A percentile compares a stretch with the other conserved stretches of the same genome.
Evolutionary conservation across 768 basidiomycete species (phyloP).

Genomic region (Termitomyces sp.): DNA sequence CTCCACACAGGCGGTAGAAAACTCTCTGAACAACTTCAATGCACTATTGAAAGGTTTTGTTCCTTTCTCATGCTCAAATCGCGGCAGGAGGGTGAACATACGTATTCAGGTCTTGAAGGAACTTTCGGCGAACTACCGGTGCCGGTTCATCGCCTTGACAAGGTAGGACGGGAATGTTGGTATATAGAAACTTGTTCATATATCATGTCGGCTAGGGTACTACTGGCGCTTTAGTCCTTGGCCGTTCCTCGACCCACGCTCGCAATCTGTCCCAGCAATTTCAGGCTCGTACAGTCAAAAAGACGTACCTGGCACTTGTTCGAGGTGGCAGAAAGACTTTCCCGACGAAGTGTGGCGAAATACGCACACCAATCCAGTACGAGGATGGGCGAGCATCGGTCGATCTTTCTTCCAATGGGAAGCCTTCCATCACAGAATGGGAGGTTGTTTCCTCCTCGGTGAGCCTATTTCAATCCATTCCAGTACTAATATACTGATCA

Average conservation of each 20-base stretch:
- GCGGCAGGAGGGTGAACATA: neutral
- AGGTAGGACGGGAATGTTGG: conserved; percentile 29
- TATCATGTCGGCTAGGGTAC: conserved; percentile 37
- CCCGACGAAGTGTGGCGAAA: conserved; percentile 28
- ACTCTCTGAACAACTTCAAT: conserved; percentile 23
- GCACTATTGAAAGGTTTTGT: conserved; percentile 28
- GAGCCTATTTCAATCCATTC: conserved; percentile 13
- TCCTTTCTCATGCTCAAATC: neutral
- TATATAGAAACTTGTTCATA: neutral
- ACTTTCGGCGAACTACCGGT: conserved; percentile 31
- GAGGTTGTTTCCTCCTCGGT: conserved; percentile 56
- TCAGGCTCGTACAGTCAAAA: conserved; percentile 36
- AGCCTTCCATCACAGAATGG: conserved; percentile 48
- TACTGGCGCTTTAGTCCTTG: conserved; percentile 58
- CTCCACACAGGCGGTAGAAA: neutral
- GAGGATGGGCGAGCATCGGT: conserved; percentile 42
- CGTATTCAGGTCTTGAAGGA: conserved; percentile 5
- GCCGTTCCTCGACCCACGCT: conserved; percentile 36
- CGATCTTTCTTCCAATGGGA: conserved; percentile 22
- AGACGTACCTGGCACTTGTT: conserved; percentile 63
- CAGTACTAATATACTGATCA: conserved; percentile 1
- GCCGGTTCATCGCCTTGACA: conserved; percentile 63
- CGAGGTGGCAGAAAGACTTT: conserved; percentile 47
- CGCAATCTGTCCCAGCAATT: conserved; percentile 55
- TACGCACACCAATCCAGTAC: conserved; percentile 36